Evolutionary conservation across 1,284 basidiomycete genomes (phyloP), one percentile per base, ranked within the genome.

Genomic region (Heterobasidion irregulare): DNA sequence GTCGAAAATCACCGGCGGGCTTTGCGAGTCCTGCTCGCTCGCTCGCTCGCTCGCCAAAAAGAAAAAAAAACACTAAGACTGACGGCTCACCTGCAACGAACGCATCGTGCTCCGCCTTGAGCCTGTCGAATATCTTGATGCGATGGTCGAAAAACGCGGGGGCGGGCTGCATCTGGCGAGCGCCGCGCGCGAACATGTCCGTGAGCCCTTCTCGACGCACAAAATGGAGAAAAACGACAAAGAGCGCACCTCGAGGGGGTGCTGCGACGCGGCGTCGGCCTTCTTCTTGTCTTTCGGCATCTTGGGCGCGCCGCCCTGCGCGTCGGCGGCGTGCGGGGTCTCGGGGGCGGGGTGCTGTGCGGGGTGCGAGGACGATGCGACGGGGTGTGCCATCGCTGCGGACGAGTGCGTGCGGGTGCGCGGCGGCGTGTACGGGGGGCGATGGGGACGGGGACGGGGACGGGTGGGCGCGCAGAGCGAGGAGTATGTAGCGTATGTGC

Each of bases 101-200:
- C 53, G 84, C 84, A 65, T 92, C 89, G 65, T 96, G 82, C 72
- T 97, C 89, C 15, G 79, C 83, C 72, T 95, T 95, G 63, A 96
- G 76, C 68, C 90, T 78, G 53, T 98, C 91, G 65, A 94, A 99
- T 65, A 98, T 84, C 68, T 86, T 84, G 71, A 98, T 84, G 57
- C 96, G 86, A 69, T 91, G 86, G 64, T 89, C 88, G 72, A 98
- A 89, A 78, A 86, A 98, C 54, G 80, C 85, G 16, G 96, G 94
- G 16, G 77, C 80, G 26, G 95, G 94, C 71, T 84, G 79, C 53
- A 96, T 74, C 89, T 95, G 49, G 2, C 15, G 6, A 5, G 15
- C n/a, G 6, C 19, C 59, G 35, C 58, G 57, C 53, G n/a, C n/a
- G n/a, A n/a, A n/a, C n/a, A n/a, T 59, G 55, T 47, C 55, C 38